phyloP scores from a whole-genome alignment of 768 basidiomycete species.

The Tricholoma terreum region DNA sequence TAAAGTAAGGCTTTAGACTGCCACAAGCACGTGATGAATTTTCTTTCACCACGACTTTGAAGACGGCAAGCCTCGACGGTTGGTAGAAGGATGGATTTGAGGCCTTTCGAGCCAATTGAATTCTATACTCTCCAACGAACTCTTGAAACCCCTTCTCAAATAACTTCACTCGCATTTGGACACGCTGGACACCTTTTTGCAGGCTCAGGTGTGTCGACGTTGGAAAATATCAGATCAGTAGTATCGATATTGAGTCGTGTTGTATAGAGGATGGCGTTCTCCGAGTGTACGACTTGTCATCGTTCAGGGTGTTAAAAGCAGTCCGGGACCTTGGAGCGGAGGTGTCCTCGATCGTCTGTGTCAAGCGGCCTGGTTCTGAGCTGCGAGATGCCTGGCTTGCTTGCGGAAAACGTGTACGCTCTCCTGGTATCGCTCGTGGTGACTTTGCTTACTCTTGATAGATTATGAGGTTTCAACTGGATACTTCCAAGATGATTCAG shows the following conservation, averaged over 20 bases:
- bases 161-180: constrained; percentile 53
- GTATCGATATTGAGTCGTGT: neutral
- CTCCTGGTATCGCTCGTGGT: neutral
- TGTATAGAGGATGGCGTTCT: constrained; percentile 64
- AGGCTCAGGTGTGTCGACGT: constrained; percentile 51
- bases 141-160: constrained; percentile 44
- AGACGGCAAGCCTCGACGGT: neutral
- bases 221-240: neutral
- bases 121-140: constrained; percentile 19
- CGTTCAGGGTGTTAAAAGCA: constrained; percentile 60
- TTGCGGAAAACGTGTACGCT: constrained; percentile 53
- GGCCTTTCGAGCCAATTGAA: constrained; percentile 10
- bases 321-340: constrained; percentile 54
- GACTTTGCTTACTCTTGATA: constrained; percentile 7
- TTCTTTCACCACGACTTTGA: neutral
- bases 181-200: constrained; percentile 49
- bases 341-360: constrained; percentile 59
- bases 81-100: constrained; percentile 5
- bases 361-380: constrained; percentile 37
- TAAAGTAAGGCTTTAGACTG: too few species aligned
- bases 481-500: constrained; percentile 51
- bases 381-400: constrained; percentile 62
- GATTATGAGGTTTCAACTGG: constrained; percentile 47
- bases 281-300: constrained; percentile 60
- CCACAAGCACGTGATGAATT: neutral